A percentile compares a stretch with the other conserved stretches of the same genome.
Evolutionary conservation across 106 monocot genomes (phyloP).

Genomic region (Iris macrosiphon): DNA sequence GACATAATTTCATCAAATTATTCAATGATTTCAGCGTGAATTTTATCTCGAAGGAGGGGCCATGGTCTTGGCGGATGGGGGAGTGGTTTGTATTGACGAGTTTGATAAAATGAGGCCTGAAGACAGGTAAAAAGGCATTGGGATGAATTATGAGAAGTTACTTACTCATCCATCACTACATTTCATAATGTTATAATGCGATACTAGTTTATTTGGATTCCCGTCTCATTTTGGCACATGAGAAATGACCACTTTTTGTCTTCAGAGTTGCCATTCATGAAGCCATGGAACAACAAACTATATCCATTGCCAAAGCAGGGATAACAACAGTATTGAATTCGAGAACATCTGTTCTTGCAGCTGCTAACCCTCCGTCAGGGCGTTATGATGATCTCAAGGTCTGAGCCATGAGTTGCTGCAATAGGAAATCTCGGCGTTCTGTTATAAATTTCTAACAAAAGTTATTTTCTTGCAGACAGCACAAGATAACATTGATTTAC

Average conservation of each 20-base stretch:
- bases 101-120: slow-evolving; percentile 99
- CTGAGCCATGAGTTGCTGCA: not conserved
- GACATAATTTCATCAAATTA: not conserved
- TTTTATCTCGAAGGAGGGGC: slow-evolving; percentile 99
- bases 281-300: slow-evolving; percentile 99
- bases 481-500: slow-evolving; percentile 99
- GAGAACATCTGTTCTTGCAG: slow-evolving; percentile 96
- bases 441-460: not conserved
- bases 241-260: slow-evolving; percentile 2
- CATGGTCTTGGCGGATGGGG: slow-evolving; percentile 99
- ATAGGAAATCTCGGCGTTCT: not conserved
- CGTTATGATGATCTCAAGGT: slow-evolving; percentile 99
- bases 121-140: slow-evolving; percentile 56
- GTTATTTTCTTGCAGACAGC: slow-evolving; percentile 58
- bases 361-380: slow-evolving; percentile 98
- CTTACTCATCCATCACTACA: not conserved
- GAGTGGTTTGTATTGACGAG: slow-evolving; percentile 98
- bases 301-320: slow-evolving; percentile 98
- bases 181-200: not conserved
- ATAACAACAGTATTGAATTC: slow-evolving; percentile 98
- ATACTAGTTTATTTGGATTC: not conserved
- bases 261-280: slow-evolving; percentile 97
- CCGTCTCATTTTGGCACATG: not conserved
- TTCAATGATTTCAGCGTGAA: slow-evolving; percentile 62
- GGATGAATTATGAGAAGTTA: not conserved